A percentile compares a stretch with the other conserved stretches of the same genome.
phyloP scores from a whole-genome alignment of 108 stramenopile species.

The Asterionellopsis glacialis region DNA sequence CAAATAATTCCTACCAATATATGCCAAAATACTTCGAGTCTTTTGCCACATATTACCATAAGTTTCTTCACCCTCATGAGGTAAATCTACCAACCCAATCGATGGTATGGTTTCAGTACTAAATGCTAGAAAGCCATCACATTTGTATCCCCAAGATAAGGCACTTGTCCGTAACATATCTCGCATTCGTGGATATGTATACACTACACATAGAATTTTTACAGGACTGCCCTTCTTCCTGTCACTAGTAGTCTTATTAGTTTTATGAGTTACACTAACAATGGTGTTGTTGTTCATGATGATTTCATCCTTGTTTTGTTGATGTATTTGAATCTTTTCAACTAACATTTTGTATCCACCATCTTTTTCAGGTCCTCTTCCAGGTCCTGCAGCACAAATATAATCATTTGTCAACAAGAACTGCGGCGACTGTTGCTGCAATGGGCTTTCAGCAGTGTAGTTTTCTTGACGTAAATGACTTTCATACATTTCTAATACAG shows the following conservation, averaged over 20 bases:
- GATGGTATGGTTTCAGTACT: slow-evolving; percentile 48
- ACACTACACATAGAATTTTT: slow-evolving; percentile 20
- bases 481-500: not conserved
- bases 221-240: not conserved
- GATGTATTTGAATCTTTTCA: slow-evolving; percentile 18
- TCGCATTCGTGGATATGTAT: slow-evolving; percentile 19
- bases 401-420: slow-evolving; percentile 1
- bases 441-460: not conserved
- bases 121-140: slow-evolving; percentile 84
- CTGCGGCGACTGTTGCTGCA: not conserved
- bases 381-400: slow-evolving; percentile 22
- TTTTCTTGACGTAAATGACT: not conserved
- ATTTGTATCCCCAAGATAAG: slow-evolving; percentile 38
- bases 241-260: too few relatives aligned
- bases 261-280: too few relatives aligned
- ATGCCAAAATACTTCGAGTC: slow-evolving; percentile 68
- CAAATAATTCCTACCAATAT: slow-evolving; percentile 53
- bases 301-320: not conserved
- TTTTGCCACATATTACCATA: slow-evolving; percentile 93
- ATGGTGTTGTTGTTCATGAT: too few relatives aligned
- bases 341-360: slow-evolving; percentile 33
- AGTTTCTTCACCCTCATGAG: slow-evolving; percentile 60
- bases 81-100: slow-evolving; percentile 48
- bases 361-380: slow-evolving; percentile 31
- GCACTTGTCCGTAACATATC: slow-evolving; percentile 15